Evolutionary conservation across 2,329 filamentous ascomycete species (phyloP).

Genomic region (Xylariaceae sp.): DNA sequence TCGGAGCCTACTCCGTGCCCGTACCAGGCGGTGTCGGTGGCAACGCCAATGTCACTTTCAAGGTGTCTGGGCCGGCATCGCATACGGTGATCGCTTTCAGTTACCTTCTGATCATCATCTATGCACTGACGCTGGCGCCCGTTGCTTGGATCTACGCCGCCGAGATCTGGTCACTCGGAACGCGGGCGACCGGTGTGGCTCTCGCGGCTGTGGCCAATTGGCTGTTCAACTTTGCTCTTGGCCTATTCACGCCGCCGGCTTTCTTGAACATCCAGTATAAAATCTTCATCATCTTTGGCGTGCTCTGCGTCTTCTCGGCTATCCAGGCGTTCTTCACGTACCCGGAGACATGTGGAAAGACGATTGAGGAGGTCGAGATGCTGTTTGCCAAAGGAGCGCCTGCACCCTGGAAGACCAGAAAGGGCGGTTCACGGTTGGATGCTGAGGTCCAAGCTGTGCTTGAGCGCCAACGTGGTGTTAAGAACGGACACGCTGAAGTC

Average conservation of each 20-base stretch:
- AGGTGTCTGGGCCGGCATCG: slow-evolving; percentile 47
- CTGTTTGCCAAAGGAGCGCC: slow-evolving; percentile 34
- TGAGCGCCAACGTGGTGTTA: slow-evolving; percentile 15
- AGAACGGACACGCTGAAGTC: slow-evolving; percentile 18
- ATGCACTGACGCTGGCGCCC: slow-evolving; percentile 58
- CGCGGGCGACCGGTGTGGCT: slow-evolving; percentile 55
- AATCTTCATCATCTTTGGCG: slow-evolving; percentile 40
- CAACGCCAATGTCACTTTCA: slow-evolving; percentile 50
- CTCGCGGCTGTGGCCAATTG: slow-evolving; percentile 50
- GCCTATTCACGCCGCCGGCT: slow-evolving; percentile 52
- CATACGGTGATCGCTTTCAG: slow-evolving; percentile 61
- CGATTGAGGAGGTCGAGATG: slow-evolving; percentile 36
- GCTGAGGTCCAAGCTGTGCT: slow-evolving; percentile 30
- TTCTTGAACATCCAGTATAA: slow-evolving; percentile 55
- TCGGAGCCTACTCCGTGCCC: slow-evolving; percentile 42
- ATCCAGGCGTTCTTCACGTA: slow-evolving; percentile 35
- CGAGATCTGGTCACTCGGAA: slow-evolving; percentile 59
- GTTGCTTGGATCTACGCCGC: slow-evolving; percentile 62
- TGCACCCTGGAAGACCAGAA: slow-evolving; percentile 38
- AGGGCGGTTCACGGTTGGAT: slow-evolving; percentile 22
- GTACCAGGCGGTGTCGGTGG: slow-evolving; percentile 42
- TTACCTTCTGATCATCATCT: slow-evolving; percentile 59
- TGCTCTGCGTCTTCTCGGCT: slow-evolving; percentile 33
- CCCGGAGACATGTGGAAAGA: slow-evolving; percentile 37
- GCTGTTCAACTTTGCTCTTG: slow-evolving; percentile 56